Percentiles rank a stretch among this genome's conserved stretches.
Conservation (phyloP, 768 basidiomycete species). For the Tricholoma terreum region DNA sequence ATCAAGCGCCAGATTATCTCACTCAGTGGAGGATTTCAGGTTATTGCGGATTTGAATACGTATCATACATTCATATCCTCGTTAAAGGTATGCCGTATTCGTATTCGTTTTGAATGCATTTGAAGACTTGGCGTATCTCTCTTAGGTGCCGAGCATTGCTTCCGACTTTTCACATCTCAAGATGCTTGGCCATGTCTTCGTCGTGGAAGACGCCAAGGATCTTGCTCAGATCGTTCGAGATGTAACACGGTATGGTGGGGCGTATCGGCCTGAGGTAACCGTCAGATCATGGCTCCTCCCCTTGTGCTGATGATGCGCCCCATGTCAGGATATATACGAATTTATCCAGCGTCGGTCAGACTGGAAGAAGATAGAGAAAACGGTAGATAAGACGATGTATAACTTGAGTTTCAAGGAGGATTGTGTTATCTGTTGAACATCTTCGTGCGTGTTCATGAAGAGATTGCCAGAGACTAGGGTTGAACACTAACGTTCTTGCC, state of each 20-base stretch:
- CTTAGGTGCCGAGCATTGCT: constrained; percentile 71
- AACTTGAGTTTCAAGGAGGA: constrained; percentile 92
- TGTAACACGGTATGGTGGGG: constrained; percentile 92
- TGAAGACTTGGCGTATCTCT: neutral
- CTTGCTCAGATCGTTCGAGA: constrained; percentile 94
- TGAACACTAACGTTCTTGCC: too few species aligned
- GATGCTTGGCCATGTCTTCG: constrained; percentile 96
- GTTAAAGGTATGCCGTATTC: constrained; percentile 57
- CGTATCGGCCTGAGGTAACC: constrained; percentile 85
- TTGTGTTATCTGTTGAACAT: constrained; percentile 52
- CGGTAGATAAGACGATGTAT: constrained; percentile 94
- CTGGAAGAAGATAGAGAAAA: constrained; percentile 98
- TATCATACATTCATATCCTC: constrained; percentile 89
- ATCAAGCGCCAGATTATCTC: constrained; percentile 98
- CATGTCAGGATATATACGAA: constrained; percentile 80
- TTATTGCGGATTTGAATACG: constrained; percentile 93
- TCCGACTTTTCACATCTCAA: constrained; percentile 92
- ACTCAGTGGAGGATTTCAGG: constrained; percentile 87
- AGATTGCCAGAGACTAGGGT: too few species aligned
- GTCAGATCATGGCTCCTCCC: neutral
- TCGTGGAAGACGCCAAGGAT: constrained; percentile 94
- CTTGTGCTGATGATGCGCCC: neutral
- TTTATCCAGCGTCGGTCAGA: constrained; percentile 93
- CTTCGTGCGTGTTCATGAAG: neutral
- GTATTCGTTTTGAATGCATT: neutral